These are phyloP conservation scores for Lagerstroemia speciosa DNA, from an alignment of 345 rosid genomes.

Conservation along the genomic window DNA sequence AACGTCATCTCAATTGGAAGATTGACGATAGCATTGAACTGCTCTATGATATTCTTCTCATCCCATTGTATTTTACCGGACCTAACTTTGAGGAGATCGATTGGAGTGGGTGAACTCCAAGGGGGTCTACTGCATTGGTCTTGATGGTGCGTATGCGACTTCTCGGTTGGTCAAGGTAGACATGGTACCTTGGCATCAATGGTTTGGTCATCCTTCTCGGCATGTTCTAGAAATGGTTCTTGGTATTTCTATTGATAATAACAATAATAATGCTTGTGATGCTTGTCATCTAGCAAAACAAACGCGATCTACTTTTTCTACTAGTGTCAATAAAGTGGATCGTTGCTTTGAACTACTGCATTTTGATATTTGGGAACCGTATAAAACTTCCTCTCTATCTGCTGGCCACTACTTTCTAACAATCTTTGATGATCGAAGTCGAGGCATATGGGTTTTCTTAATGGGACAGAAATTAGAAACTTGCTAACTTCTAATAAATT, in stretches of 20 bases:
- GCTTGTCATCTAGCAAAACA: conserved; percentile 9
- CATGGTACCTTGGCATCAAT: background rate
- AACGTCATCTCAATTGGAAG: conserved; percentile 6
- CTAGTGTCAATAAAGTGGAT: background rate
- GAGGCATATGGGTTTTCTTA: background rate
- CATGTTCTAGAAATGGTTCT: background rate
- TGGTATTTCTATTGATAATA: background rate
- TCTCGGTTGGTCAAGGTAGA: background rate
- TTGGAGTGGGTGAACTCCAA: too few relatives aligned
- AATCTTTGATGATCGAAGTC: background rate
- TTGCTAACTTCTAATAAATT: too few relatives aligned
- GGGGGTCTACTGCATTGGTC: background rate
- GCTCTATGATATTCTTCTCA: background rate
- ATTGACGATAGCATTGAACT: conserved; percentile 6
- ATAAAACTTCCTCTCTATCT: background rate
- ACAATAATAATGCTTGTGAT: background rate
- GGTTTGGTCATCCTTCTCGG: conserved; percentile 6
- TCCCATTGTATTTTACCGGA: conserved; percentile 7
- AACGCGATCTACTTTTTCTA: background rate
- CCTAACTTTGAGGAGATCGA: background rate
- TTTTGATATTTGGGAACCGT: conserved; percentile 6
- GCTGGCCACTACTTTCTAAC: background rate
- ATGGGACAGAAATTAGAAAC: background rate
- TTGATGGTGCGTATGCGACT: background rate
- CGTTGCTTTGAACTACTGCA: background rate